phyloP scores from a whole-genome alignment of 2,329 filamentous ascomycete species.

The Claviceps monticola region DNA sequence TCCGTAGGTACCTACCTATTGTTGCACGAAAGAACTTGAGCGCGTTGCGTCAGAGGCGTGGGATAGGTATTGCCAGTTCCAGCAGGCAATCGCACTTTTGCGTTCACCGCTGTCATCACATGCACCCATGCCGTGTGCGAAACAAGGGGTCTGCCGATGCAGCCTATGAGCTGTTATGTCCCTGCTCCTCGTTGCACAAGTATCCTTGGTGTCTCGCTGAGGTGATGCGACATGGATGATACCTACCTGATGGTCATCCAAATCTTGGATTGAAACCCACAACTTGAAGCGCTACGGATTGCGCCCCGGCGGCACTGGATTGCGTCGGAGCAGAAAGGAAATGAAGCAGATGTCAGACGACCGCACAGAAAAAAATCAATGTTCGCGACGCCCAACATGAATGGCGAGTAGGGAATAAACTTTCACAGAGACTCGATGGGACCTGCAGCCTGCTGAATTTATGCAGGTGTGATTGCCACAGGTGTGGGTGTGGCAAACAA shows the following conservation, averaged over 20 bases:
- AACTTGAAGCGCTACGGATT: no score
- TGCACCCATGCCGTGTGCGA: background rate
- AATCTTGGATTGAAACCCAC: no score
- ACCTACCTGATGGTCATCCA: background rate
- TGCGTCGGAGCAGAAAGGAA: background rate
- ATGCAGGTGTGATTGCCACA: background rate
- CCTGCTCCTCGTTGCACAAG: background rate
- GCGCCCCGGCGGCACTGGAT: no score
- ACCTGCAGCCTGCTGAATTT: background rate
- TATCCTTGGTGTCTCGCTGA: background rate
- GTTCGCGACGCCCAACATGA: background rate
- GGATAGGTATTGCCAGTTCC: background rate
- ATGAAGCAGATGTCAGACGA: background rate
- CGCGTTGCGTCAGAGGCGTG: background rate
- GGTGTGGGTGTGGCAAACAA: background rate
- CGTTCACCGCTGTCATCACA: background rate
- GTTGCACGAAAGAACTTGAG: background rate
- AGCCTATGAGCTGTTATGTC: background rate
- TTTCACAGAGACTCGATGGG: background rate
- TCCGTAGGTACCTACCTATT: no score
- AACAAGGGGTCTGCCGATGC: background rate
- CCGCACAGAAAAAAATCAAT: background rate
- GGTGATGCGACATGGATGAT: background rate
- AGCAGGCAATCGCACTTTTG: background rate
- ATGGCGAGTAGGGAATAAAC: background rate